Percentiles rank a stretch among this genome's conserved stretches.
Conservation (phyloP, 139 green algal genomes). For the Eudorina sp. region DNA sequence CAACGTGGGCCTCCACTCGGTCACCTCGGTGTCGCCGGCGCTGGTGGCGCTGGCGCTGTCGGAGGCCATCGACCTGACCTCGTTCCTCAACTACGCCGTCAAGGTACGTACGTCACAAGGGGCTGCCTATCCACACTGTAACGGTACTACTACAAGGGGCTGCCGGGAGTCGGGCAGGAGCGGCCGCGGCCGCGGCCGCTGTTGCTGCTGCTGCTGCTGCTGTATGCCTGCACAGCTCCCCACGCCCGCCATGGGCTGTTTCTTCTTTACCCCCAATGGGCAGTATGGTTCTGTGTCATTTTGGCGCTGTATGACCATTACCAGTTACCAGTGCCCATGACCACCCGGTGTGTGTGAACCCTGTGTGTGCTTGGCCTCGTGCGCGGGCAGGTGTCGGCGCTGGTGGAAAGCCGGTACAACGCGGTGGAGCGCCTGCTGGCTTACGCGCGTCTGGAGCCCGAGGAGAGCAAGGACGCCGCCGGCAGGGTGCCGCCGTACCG, state of each 20-base stretch:
- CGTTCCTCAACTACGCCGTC: slow-evolving; percentile 82
- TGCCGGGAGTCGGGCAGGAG: too few species aligned
- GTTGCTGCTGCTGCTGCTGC: neutral
- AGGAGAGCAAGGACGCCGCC: slow-evolving; percentile 50
- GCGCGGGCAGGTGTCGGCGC: slow-evolving; percentile 50
- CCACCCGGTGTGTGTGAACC: too few species aligned
- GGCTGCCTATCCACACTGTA: too few species aligned
- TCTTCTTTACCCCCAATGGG: too few species aligned
- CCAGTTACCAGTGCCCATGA: too few species aligned
- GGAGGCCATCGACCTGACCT: slow-evolving; percentile 78
- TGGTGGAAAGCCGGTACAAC: slow-evolving; percentile 88
- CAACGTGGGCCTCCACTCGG: neutral
- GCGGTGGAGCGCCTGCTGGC: slow-evolving; percentile 82
- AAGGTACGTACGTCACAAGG: slow-evolving; percentile 52
- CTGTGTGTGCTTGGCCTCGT: too few species aligned
- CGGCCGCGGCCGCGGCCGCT: too few species aligned
- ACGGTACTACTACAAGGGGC: too few species aligned
- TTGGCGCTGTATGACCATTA: too few species aligned
- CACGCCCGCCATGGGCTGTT: too few species aligned
- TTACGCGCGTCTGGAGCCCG: slow-evolving; percentile 73
- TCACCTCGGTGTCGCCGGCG: slow-evolving; percentile 8
- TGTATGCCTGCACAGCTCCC: too few species aligned
- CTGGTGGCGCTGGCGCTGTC: slow-evolving; percentile 79
- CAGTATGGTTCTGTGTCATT: too few species aligned
- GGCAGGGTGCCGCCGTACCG: slow-evolving; percentile 40